Evolutionary conservation across 1,284 basidiomycete genomes (phyloP), one percentile per base, ranked within the genome.

Genomic region (Rhodotorula sp.): DNA sequence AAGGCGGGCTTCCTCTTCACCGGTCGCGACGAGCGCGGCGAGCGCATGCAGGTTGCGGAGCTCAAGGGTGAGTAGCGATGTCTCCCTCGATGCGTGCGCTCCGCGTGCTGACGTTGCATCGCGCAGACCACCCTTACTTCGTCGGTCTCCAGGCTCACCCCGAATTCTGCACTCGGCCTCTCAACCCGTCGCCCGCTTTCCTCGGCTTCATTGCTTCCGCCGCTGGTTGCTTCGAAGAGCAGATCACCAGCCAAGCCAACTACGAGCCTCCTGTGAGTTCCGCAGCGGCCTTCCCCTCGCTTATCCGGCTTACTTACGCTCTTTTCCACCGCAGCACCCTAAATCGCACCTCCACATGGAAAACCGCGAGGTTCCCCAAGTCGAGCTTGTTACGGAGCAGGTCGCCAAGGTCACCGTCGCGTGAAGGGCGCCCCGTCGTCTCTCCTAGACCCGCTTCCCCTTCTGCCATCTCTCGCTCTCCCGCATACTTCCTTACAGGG

Each of bases 131-230:
- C 82, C 92, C 93, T 1, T 99, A 88, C 85, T 99, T 95, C 81
- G 84, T 97, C 66, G 96, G 88, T 54, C 85, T 99, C 67, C 95
- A 99, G 83, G 93, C 96, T 0, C 95, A 99, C 79, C 95, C 95
- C 5, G 95, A 99, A 81, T 95, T 99, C 83, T 98, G 94, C 83
- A 95, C 95, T 29, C 89, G 95, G n/a, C 95, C 95, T 3, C 84
- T 99, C 62, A 99, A 99, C 83, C 96, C 95, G 0, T 96, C 93
- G 0, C 95, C 95, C 5, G 90, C 94, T 0, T 99, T 97, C 88
- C 88, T 99, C 48, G 96, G 96, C 22, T 90, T 99, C 79, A 86
- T 99, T 53, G 89, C 95, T 4, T 94, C 96, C 0, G 84, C 95
- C 0, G 89, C 88, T 51, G 87, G 89, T 0, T 85, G 89, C 1